Conservation (phyloP, 2,329 filamentous ascomycete genomes). For the Fusarium goolgardi region DNA sequence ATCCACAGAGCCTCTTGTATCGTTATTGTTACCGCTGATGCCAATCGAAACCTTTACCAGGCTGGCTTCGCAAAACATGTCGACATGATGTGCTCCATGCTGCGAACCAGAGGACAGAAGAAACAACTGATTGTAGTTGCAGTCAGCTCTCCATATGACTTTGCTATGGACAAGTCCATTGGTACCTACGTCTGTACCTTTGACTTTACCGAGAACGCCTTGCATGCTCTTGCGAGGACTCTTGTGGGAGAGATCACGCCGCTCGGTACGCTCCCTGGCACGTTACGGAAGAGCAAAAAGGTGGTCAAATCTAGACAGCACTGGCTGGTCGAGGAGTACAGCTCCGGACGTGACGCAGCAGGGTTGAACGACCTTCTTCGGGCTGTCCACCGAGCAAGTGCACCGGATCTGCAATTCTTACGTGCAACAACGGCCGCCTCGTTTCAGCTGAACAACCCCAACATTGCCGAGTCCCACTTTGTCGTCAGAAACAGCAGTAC, state of each 20-base stretch:
- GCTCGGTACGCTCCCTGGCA: slow-evolving; percentile 73
- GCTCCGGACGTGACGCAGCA: slow-evolving; percentile 78
- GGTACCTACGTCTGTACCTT: slow-evolving; percentile 96
- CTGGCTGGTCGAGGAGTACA: slow-evolving; percentile 93
- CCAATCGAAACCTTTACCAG: slow-evolving; percentile 93
- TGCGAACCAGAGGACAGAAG: slow-evolving; percentile 79
- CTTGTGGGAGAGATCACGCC: slow-evolving; percentile 80
- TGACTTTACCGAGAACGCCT: slow-evolving; percentile 93
- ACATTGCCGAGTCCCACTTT: slow-evolving; percentile 85
- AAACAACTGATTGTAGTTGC: slow-evolving; percentile 92
- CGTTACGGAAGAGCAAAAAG: slow-evolving; percentile 87
- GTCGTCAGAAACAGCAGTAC: slow-evolving; percentile 96
- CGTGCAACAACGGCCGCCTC: slow-evolving; percentile 76
- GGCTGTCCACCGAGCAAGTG: slow-evolving; percentile 73
- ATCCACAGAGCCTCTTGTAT: slow-evolving; percentile 90
- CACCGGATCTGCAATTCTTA: slow-evolving; percentile 76
- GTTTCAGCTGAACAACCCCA: slow-evolving; percentile 77
- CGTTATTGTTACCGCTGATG: slow-evolving; percentile 91
- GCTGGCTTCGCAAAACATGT: slow-evolving; percentile 96
- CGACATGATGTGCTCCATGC: slow-evolving; percentile 92
- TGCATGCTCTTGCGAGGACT: slow-evolving; percentile 84
- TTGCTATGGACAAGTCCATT: slow-evolving; percentile 90
- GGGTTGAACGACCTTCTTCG: slow-evolving; percentile 81
- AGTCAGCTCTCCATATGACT: slow-evolving; percentile 96
- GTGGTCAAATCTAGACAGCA: slow-evolving; percentile 89